Percentiles rank a stretch among this genome's conserved stretches.
Evolutionary conservation across 2,329 filamentous ascomycete genomes (phyloP).

Genomic region (Cercospora zeae-maydis): DNA sequence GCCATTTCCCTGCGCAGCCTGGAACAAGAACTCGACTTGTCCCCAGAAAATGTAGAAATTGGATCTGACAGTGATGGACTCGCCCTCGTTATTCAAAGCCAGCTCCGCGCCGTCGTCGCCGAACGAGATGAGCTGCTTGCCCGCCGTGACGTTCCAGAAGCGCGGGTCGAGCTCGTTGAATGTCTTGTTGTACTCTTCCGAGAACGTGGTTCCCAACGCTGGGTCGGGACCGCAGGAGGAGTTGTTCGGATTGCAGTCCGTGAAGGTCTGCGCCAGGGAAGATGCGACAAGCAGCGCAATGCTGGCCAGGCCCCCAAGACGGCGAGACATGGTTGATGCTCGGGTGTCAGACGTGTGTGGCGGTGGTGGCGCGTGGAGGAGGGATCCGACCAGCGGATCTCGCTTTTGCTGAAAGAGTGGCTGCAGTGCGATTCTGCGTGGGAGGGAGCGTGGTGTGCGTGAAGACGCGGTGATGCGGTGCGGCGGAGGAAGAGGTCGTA

Average conservation of each 20-base stretch:
- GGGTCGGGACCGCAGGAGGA: slow-evolving; percentile 65
- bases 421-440: slow-evolving; percentile 9
- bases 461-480: background rate
- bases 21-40: slow-evolving; percentile 71
- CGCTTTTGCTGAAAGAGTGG: slow-evolving; percentile 14
- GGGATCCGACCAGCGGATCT: slow-evolving; percentile 18
- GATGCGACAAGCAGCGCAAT: slow-evolving; percentile 26
- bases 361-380: slow-evolving; percentile 6
- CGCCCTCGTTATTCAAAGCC: slow-evolving; percentile 63
- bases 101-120: slow-evolving; percentile 61
- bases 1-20: slow-evolving; percentile 69
- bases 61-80: slow-evolving; percentile 74
- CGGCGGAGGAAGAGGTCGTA: background rate
- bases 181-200: slow-evolving; percentile 63
- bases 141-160: slow-evolving; percentile 56
- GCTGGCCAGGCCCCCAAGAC: slow-evolving; percentile 15
- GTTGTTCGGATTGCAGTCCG: slow-evolving; percentile 73
- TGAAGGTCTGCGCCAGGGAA: slow-evolving; percentile 66
- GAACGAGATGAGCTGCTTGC: slow-evolving; percentile 58
- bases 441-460: slow-evolving; percentile 6
- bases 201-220: slow-evolving; percentile 63
- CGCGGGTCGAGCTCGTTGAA: slow-evolving; percentile 43
- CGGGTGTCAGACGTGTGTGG: slow-evolving; percentile 2
- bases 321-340: slow-evolving; percentile 23
- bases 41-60: slow-evolving; percentile 87